phyloP scores from a whole-genome alignment of 2,329 filamentous ascomycete species.

The Fusarium sp. region DNA sequence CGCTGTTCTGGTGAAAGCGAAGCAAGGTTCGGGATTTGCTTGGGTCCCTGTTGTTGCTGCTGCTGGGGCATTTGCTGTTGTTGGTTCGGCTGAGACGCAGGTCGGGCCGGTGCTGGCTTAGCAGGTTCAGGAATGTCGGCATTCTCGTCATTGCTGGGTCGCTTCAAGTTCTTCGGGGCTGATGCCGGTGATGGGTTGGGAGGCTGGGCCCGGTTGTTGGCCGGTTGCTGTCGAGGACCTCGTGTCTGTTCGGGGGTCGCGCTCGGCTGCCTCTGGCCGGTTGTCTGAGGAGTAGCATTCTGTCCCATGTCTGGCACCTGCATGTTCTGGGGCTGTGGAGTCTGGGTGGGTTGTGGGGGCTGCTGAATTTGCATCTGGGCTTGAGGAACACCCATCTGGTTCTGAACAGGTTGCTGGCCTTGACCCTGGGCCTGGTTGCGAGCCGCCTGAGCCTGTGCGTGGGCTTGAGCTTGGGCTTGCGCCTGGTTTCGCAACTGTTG shows the following conservation, averaged over 20 bases:
- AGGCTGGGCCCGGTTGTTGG: slow-evolving; percentile 51
- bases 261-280: slow-evolving; percentile 47
- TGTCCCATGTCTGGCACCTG: slow-evolving; percentile 58
- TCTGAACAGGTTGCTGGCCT: slow-evolving; percentile 48
- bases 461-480: slow-evolving; percentile 52
- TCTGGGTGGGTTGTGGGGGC: slow-evolving; percentile 56
- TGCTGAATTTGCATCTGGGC: slow-evolving; percentile 67
- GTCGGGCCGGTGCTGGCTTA: slow-evolving; percentile 38
- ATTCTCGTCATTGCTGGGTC: slow-evolving; percentile 61
- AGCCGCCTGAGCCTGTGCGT: slow-evolving; percentile 50
- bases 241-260: slow-evolving; percentile 43
- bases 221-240: slow-evolving; percentile 40
- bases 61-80: slow-evolving; percentile 25
- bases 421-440: slow-evolving; percentile 47
- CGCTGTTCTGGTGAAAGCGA: slow-evolving; percentile 59
- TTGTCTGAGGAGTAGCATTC: slow-evolving; percentile 46
- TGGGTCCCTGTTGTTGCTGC: slow-evolving; percentile 23
- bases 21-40: slow-evolving; percentile 51
- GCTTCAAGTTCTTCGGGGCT: slow-evolving; percentile 62
- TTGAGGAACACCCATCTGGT: slow-evolving; percentile 59
- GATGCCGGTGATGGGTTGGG: slow-evolving; percentile 54
- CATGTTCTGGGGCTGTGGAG: slow-evolving; percentile 54
- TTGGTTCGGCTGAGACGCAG: slow-evolving; percentile 42
- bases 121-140: slow-evolving; percentile 44
- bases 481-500: slow-evolving; percentile 50